Conservation (phyloP, 73 alveolate genomes). For the Paramecium biaurelia region DNA sequence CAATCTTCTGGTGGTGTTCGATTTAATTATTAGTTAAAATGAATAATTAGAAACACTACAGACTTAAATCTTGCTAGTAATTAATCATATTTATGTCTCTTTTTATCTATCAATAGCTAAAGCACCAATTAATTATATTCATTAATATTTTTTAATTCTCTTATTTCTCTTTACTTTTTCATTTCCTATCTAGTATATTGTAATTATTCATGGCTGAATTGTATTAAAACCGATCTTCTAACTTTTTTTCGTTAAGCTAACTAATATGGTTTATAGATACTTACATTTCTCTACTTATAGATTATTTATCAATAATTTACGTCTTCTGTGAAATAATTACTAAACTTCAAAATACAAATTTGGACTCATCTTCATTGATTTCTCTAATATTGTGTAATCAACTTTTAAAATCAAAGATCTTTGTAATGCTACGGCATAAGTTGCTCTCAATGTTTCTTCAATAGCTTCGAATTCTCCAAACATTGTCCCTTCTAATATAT, state of each 20-base stretch:
- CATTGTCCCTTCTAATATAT: constrained; percentile 5
- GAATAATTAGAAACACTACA: neutral
- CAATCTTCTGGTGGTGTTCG: constrained; percentile 48
- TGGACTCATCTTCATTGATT: neutral
- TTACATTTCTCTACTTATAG: neutral
- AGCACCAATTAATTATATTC: neutral
- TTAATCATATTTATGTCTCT: neutral
- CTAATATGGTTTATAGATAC: neutral
- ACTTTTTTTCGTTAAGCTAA: neutral
- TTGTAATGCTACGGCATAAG: neutral
- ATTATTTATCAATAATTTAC: neutral
- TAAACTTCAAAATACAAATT: neutral
- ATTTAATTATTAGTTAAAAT: neutral
- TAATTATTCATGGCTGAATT: neutral
- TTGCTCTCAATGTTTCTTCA: neutral
- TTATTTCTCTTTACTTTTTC: neutral
- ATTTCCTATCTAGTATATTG: neutral
- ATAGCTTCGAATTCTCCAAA: constrained; percentile 48
- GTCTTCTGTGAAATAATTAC: neutral
- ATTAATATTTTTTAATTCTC: neutral
- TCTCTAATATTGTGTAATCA: neutral
- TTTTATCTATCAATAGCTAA: neutral
- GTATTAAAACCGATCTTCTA: neutral
- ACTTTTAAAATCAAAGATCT: neutral
- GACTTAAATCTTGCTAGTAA: neutral